Conservation (phyloP, 2,329 filamentous ascomycete species). For the Thelonectria olida region DNA sequence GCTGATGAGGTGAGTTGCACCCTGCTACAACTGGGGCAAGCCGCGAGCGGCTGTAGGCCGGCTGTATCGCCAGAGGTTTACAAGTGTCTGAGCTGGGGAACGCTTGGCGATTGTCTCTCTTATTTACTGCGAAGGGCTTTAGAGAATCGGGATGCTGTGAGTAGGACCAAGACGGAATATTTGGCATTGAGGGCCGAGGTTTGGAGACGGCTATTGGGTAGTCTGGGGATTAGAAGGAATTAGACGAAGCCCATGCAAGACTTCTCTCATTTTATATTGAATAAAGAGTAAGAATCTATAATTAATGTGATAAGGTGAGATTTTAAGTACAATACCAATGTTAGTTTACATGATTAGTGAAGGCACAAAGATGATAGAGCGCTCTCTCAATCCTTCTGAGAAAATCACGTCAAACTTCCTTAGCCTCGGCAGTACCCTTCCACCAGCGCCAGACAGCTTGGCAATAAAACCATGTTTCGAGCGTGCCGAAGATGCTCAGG, state of each 20-base stretch:
- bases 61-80: not conserved
- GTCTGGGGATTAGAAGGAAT: not conserved
- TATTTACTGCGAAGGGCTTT: constrained; percentile 3
- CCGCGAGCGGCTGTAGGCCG: not conserved
- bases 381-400: too few relatives aligned
- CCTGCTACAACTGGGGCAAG: not conserved
- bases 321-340: too few relatives aligned
- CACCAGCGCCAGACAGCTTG: constrained; percentile 43
- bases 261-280: too few relatives aligned
- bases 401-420: not conserved
- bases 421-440: constrained; percentile 14
- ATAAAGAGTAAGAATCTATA: too few relatives aligned
- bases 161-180: constrained; percentile 7
- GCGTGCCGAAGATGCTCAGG: constrained; percentile 43
- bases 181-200: constrained; percentile 6
- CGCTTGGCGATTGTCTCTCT: constrained; percentile 1
- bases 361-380: too few relatives aligned
- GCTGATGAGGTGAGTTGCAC: constrained; percentile 15
- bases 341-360: too few relatives aligned
- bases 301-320: too few relatives aligned
- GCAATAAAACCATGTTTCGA: constrained; percentile 46
- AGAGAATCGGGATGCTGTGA: constrained; percentile 9
- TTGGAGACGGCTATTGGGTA: not conserved
- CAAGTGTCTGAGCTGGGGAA: constrained; percentile 9
- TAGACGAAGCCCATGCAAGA: too few relatives aligned